Base-by-base conservation (phyloP, 768 basidiomycete genomes). In the Boletus vinaceobasis region DNA sequence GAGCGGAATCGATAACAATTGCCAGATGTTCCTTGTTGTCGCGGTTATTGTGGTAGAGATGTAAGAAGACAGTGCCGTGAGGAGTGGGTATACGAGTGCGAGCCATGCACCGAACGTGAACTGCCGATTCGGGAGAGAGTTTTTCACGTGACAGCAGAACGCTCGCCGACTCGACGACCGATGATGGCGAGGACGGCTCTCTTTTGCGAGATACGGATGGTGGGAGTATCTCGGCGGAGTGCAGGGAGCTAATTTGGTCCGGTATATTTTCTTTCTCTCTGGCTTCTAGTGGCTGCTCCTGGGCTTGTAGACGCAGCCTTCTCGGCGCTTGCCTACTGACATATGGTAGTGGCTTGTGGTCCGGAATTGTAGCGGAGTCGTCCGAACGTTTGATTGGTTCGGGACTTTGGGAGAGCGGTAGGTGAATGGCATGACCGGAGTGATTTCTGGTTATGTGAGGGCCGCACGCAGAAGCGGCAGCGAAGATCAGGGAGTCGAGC, bases 1-100 rank as follows among this genome's bases (percentile, higher is more conserved):
- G 97, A 0, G 87, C 88, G 21, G 93, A 82, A 70, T 98, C 97
- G 50, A 95, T 81, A 57, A 99, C 94, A 55, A 99, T 84, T 1
- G 96, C 96, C 17, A 99, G 82, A 68, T 99, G 97, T 66, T 99
- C 97, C 71, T 98, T 98, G 68, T 69, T 76, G 74, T 98, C 97
- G 50, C 79, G 83, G 63, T 87, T 90, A 69, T 97, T 98, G 71
- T 93, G 92, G 74, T 98, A 98, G 50, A 98, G 75, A 65, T 98
- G 93, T 10, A 98, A 79, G 74, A 98, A 98, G 17, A 87, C 84
- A 13, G 90, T 86, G 6, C 95, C 96, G 63, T 98, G 92, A 0
- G 92, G 91, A 0, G 97, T 99, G 39, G 97, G 97, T 69, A 98
- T 91, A 53, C 97, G 88, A 4, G 97, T 98, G 53, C 97, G 89